A percentile compares a stretch with the other conserved stretches of the same genome.
These are phyloP conservation scores for Cercospora brassicicola DNA, from an alignment of 2,329 filamentous ascomycete genomes.

Conservation along the genomic window DNA sequence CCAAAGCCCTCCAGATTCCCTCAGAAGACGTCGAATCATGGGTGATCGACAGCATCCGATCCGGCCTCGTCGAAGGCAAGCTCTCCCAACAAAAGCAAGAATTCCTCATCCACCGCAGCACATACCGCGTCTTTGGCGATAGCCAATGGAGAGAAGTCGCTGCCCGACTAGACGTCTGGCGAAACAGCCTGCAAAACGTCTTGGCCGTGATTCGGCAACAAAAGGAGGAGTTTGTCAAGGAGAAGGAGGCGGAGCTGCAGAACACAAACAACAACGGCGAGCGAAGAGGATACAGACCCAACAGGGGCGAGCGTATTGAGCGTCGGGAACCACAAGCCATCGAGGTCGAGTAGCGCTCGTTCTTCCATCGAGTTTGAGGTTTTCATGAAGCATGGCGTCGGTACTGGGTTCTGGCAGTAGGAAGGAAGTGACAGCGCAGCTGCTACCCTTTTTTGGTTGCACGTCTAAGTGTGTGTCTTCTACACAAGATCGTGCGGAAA, in stretches of 20 bases:
- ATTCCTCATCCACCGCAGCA: conserved; percentile 93
- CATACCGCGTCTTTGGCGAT: conserved; percentile 94
- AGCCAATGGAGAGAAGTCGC: conserved; percentile 98
- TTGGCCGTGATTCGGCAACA: conserved; percentile 75
- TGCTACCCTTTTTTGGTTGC: background rate
- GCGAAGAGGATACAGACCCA: conserved; percentile 30
- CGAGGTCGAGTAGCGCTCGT: conserved; percentile 31
- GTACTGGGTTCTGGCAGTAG: conserved; percentile 6
- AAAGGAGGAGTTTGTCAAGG: conserved; percentile 73
- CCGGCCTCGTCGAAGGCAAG: conserved; percentile 92
- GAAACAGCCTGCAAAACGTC: conserved; percentile 75
- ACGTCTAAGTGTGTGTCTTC: background rate
- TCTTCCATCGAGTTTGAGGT: conserved; percentile 2
- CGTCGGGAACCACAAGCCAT: conserved; percentile 25
- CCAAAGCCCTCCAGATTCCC: conserved; percentile 79
- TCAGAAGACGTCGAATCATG: conserved; percentile 89
- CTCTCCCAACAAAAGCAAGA: conserved; percentile 88
- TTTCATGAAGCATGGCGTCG: conserved; percentile 18
- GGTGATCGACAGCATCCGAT: conserved; percentile 97
- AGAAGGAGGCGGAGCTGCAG: conserved; percentile 61
- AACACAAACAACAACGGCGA: conserved; percentile 20
- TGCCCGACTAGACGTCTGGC: conserved; percentile 87
- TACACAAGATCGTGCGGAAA: background rate
- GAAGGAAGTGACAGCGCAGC: background rate
- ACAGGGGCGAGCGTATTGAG: conserved; percentile 31